Evolutionary conservation across 371 early-diverging fungal species (phyloP).

Genomic region (Dichotomocladium elegans): DNA sequence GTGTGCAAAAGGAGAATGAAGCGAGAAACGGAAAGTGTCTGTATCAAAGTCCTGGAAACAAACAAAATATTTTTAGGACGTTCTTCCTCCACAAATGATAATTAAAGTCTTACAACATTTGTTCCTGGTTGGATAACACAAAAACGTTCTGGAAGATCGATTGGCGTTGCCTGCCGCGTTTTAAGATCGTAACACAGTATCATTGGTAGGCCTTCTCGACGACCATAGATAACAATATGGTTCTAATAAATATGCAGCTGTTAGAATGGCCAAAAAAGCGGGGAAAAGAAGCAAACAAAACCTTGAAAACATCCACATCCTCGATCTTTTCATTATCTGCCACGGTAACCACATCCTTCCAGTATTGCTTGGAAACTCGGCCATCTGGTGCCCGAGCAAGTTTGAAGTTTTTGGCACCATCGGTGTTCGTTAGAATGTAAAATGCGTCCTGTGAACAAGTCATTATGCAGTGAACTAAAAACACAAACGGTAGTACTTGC

Average conservation of each 20-base stretch:
- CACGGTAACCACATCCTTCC: conserved; percentile 64
- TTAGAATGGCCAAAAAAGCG: neutral
- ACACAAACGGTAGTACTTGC: conserved; percentile 27
- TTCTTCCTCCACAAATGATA: no score
- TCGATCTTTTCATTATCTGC: conserved; percentile 68
- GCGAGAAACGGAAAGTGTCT: conserved; percentile 61
- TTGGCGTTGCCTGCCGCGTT: conserved; percentile 37
- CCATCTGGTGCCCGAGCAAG: conserved; percentile 50
- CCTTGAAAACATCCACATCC: conserved; percentile 78
- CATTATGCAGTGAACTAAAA: neutral
- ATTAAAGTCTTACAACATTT: conserved; percentile 47
- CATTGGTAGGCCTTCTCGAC: conserved; percentile 57
- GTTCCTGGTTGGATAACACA: conserved; percentile 64
- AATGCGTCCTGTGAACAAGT: conserved; percentile 47
- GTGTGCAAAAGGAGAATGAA: conserved; percentile 67
- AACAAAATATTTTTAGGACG: no score
- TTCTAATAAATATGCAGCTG: conserved; percentile 27
- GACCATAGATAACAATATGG: conserved; percentile 58
- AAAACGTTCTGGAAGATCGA: conserved; percentile 56
- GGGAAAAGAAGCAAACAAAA: conserved; percentile 9
- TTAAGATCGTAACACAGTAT: conserved; percentile 52
- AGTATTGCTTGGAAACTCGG: conserved; percentile 32
- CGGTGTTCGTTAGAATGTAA: conserved; percentile 73
- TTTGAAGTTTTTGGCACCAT: conserved; percentile 58
- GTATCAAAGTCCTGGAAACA: conserved; percentile 73